A percentile compares a stretch with the other conserved stretches of the same genome.
Evolutionary conservation across 2,329 filamentous ascomycete species (phyloP).

Genomic region (Cadophora malorum): DNA sequence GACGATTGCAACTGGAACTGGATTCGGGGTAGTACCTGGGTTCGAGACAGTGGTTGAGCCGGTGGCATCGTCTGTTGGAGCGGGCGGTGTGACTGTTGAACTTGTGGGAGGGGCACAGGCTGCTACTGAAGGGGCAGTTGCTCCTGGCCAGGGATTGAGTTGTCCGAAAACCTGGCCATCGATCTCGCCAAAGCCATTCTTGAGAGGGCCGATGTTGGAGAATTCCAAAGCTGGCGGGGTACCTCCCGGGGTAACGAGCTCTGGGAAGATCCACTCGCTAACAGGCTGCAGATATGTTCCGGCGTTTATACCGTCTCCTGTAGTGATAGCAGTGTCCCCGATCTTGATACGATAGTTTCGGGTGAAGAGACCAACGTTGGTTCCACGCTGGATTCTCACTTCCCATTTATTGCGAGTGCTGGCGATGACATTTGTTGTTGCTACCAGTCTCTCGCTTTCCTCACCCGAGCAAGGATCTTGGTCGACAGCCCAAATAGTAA

Average conservation of each 20-base stretch:
- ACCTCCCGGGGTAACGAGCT: constrained; percentile 48
- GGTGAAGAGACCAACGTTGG: constrained; percentile 46
- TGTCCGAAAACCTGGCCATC: constrained; percentile 47
- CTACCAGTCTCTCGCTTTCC: constrained; percentile 47
- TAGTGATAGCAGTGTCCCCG: constrained; percentile 45
- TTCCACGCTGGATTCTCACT: constrained; percentile 43
- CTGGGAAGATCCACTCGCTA: constrained; percentile 53
- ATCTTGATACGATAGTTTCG: constrained; percentile 50
- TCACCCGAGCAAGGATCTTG: constrained; percentile 52
- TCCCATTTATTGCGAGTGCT: constrained; percentile 50
- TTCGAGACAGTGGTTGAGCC: background rate
- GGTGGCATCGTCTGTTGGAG: background rate
- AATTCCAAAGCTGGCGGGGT: constrained; percentile 46
- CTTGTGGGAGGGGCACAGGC: background rate
- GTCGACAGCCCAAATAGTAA: constrained; percentile 50
- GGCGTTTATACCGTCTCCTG: constrained; percentile 49
- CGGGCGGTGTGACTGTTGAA: background rate
- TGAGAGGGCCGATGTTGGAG: constrained; percentile 44
- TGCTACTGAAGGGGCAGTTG: constrained; percentile 6
- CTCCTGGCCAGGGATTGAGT: constrained; percentile 45
- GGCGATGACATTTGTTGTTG: constrained; percentile 43
- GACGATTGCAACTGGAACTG: constrained; percentile 3
- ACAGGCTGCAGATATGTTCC: constrained; percentile 51
- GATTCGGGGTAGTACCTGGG: background rate
- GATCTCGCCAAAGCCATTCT: constrained; percentile 42